phyloP scores from a whole-genome alignment of 352 stramenopile genomes.

The Peronospora tabacina region DNA sequence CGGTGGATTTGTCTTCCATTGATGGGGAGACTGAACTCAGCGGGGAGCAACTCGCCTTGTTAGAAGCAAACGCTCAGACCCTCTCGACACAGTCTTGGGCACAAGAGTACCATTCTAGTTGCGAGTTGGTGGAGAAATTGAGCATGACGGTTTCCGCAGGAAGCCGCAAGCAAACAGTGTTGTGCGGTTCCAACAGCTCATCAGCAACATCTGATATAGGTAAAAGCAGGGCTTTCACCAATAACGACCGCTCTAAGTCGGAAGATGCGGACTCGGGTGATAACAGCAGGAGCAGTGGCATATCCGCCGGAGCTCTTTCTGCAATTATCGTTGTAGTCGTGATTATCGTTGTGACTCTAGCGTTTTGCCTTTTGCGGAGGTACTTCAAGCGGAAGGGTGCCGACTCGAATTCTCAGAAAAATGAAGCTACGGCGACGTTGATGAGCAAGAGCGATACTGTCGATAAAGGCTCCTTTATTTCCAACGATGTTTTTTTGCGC shows the following conservation, averaged over 20 bases:
- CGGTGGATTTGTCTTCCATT: slow-evolving; percentile 7
- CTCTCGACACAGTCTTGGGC: slow-evolving; percentile 9
- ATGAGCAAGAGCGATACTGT: slow-evolving; percentile 41
- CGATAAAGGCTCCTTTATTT: slow-evolving; percentile 53
- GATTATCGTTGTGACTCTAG: slow-evolving; percentile 31
- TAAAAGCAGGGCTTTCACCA: background rate
- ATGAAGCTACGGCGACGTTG: slow-evolving; percentile 31
- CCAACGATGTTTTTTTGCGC: slow-evolving; percentile 54
- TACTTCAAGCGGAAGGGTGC: slow-evolving; percentile 27
- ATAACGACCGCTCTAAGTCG: background rate
- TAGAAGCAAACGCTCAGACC: slow-evolving; percentile 3
- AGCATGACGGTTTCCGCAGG: background rate
- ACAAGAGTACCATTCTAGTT: background rate
- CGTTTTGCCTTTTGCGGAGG: slow-evolving; percentile 32
- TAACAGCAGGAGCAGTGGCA: slow-evolving; percentile 11
- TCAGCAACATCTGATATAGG: background rate
- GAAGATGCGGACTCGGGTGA: background rate
- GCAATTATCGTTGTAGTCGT: slow-evolving; percentile 43
- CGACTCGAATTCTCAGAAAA: slow-evolving; percentile 21
- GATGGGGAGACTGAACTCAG: slow-evolving; percentile 3
- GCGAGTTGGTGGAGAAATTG: background rate
- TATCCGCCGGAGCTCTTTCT: slow-evolving; percentile 39
- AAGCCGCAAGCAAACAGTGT: slow-evolving; percentile 1
- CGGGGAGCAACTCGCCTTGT: background rate
- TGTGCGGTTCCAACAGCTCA: slow-evolving; percentile 3